Base-by-base conservation (phyloP, 139 green algal species). In the Tetratostichococcus sp. region DNA sequence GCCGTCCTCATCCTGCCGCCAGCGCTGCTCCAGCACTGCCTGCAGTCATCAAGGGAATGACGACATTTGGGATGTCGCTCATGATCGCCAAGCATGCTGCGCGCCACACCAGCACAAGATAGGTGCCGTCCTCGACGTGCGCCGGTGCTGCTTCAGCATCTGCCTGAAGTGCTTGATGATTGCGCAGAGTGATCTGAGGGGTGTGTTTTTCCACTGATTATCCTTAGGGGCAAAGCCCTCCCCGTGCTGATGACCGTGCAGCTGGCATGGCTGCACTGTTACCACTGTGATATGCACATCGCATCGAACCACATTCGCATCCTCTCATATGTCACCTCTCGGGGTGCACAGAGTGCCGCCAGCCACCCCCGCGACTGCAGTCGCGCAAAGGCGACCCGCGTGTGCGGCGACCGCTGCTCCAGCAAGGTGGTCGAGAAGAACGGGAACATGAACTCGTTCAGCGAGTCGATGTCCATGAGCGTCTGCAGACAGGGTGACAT, bases 101-200 rank as follows among this genome's bases (percentile, higher is more conserved):
- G 43, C 43, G 70, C n/a, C n/a, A n/a, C n/a, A n/a, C 82, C 50
- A 89, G 70, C 25, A 89, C 80, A 33, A 89, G 82, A 72, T 81
- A 88, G 1, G 79, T 84, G 35, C 84, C 84, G 72, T 89, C 84
- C 4, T 75, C 73, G 35, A 87, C 84, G 30, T 80, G 77, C 84
- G 76, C 79, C 79, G 88, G 2, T 75, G 82, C 22, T 84, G 80
- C 39, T 88, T 65, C 59, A 89, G 57, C 5, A 85, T n/a, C n/a
- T n/a, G n/a, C n/a, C n/a, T n/a, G n/a, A n/a, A n/a, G n/a, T n/a
- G n/a, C n/a, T n/a, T n/a, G n/a, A n/a, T n/a, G n/a, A n/a, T n/a
- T n/a, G n/a, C n/a, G n/a, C n/a, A n/a, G n/a, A n/a, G n/a, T n/a
- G n/a, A n/a, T n/a, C n/a, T n/a, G n/a, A n/a, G n/a, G n/a, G n/a